phyloP scores from a whole-genome alignment of 2,329 filamentous ascomycete species.

The Verticillium nubilum region DNA sequence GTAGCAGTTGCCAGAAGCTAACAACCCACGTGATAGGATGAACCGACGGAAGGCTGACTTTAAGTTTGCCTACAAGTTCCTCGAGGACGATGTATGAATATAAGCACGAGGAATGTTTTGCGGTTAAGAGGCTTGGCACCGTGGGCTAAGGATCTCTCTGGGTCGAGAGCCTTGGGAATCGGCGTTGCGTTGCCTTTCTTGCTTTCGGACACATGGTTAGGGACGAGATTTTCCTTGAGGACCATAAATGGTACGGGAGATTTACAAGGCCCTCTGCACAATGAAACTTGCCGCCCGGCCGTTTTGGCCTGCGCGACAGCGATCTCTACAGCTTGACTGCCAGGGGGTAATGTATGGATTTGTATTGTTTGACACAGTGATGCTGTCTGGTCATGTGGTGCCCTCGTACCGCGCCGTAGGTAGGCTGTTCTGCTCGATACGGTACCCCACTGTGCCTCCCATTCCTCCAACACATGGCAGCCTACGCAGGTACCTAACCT shows the following conservation, averaged over 20 bases:
- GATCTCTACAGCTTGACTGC: background rate
- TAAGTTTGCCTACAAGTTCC: conserved; percentile 96
- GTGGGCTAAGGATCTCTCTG: background rate
- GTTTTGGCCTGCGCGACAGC: background rate
- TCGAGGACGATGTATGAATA: conserved; percentile 78
- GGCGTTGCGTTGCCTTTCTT: background rate
- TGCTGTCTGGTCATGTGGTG: background rate
- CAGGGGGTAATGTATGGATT: background rate
- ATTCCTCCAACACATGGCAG: no score
- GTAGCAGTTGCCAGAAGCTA: conserved; percentile 6
- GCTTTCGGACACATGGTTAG: background rate
- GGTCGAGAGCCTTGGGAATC: background rate
- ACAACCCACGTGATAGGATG: conserved; percentile 63
- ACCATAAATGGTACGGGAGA: background rate
- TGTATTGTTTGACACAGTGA: background rate
- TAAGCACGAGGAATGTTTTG: background rate
- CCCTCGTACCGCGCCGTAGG: background rate
- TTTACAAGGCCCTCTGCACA: background rate
- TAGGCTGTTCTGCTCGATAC: no score
- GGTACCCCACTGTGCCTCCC: background rate
- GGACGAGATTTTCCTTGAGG: background rate
- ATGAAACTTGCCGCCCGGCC: background rate
- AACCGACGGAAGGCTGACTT: conserved; percentile 97
- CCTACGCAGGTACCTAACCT: background rate
- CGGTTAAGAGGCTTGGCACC: background rate